Base-by-base conservation (phyloP, 2,329 filamentous ascomycete genomes). In the Polytolypa hystricis region DNA sequence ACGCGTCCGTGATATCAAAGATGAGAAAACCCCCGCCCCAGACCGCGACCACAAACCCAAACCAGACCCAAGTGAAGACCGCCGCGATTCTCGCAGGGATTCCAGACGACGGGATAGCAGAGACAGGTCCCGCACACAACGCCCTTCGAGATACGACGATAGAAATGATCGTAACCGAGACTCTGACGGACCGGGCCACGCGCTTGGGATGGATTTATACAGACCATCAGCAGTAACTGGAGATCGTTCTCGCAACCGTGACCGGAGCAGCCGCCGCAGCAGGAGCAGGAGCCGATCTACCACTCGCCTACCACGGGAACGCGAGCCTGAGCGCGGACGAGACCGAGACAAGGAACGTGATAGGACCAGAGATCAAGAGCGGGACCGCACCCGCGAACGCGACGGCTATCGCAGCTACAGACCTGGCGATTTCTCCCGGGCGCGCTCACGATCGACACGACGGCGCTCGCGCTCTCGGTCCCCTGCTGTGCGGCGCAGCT, bases 211-310 rank as follows among this genome's bases (percentile, higher is more conserved):
- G 41, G 42, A 39, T 41, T 35, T 37, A 14, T 44, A 41, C 38
- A 34, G 48, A 36, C 39, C 39, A 17, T 39, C 42, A 20, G 39
- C 42, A 4, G 44, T 19, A 40, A 46, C 17, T 37, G 29, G 14
- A 34, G 55, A 56, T n/a, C 53, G 50, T 20, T 49, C 51, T 30
- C 41, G 49, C 12, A 49, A 52, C 37, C 55, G 53, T 29, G 44
- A 48, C 40, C 52, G 58, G 21, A 56, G 54, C 26, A 41, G 34
- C 30, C 52, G 51, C 38, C 54, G 55, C 23, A 61, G 56, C 39
- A 52, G 40, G 9, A 38, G 29, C 25, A 33, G 54, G 21, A 62
- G 59, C 37, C 47, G 54, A 39, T 60, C 56, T 17, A 41, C 40
- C 11, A 45, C 41, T 27, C 49, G 54, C 15, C n/a, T n/a, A n/a